Evolutionary conservation across 202 grass and related monocot species (phyloP).

Genomic region (Setaria viridis): DNA sequence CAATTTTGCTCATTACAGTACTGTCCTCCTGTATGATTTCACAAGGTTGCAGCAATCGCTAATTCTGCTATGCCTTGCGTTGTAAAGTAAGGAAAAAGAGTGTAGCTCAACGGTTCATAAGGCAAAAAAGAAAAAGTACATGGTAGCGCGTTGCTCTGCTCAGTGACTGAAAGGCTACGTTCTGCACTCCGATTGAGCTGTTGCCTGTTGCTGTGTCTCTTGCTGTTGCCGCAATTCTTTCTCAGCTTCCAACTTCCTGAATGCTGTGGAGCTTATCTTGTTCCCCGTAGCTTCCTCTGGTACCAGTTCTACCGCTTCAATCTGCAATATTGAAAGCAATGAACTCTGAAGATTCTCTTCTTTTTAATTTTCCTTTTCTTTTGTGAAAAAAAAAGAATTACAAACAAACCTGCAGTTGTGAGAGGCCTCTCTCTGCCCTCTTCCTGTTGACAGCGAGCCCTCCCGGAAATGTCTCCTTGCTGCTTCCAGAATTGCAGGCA

Average conservation of each 20-base stretch:
- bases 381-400: no score
- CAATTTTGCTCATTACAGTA: no score
- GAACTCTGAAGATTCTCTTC: not conserved
- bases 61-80: no score
- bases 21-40: no score
- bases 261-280: constrained; percentile 87
- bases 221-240: constrained; percentile 26
- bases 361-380: not conserved
- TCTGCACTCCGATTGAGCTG: not conserved
- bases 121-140: not conserved
- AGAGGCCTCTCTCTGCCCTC: constrained; percentile 78
- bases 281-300: constrained; percentile 67
- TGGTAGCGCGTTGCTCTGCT: no score
- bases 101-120: not conserved
- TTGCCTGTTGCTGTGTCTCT: not conserved
- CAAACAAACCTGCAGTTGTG: constrained; percentile 66
- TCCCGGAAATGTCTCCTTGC: constrained; percentile 90
- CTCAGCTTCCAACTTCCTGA: constrained; percentile 78
- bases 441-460: constrained; percentile 83
- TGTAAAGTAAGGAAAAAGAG: no score
- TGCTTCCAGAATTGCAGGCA: constrained; percentile 32
- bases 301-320: constrained; percentile 82
- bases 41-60: no score
- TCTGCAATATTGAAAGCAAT: constrained; percentile 37
- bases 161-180: not conserved